Base-by-base conservation (phyloP, 164 flowering plant species). In the Sextonia rubra region DNA sequence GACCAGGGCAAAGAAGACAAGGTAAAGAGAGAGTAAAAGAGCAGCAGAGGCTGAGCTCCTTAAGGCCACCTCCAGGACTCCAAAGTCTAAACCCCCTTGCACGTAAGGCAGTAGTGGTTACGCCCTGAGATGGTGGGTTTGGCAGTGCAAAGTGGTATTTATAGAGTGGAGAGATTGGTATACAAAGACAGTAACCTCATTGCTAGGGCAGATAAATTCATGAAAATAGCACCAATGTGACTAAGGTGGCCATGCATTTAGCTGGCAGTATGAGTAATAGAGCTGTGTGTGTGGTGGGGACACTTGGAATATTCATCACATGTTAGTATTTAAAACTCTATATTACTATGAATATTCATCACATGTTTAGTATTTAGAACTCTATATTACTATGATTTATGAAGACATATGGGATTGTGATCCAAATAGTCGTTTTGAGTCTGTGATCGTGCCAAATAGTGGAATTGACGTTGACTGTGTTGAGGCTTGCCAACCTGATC, bases 1-100 rank as follows among this genome's bases (percentile, higher is more conserved):
- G 29, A 82, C 91, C 44, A 87, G 18, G 4, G 86, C 74, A 81
- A 89, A 86, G 82, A 86, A 85, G 73, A 88, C 80, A 55, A 88
- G 80, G 83, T 88, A 85, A 76, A 88, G 75, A 64, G 80, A 23
- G 26, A 88, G 79, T 69, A 87, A 76, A 66, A 88, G 80, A 64
- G 85, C 69, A 32, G 72, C 67, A 69, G 78, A 48, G 47, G 80
- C 69, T 61, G 71, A 6, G 24, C 78, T 47, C 69, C 74, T 86
- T 56, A 86, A 83, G 77, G 84, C 88, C 90, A 86, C 86, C 26
- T 77, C 14, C 66, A n/a, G 9, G n/a, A 52, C 58, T 15, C n/a
- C 7, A 15, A 52, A 20, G 17, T 15, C n/a, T 12, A 15, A 15
- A 20, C 52, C 17, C 56, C 27, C 7, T 20, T 15, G 58, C 15